Percentiles rank a stretch among this genome's conserved stretches.
phyloP scores from a whole-genome alignment of 1,284 basidiomycete species.

The Fomitopsis betulina region DNA sequence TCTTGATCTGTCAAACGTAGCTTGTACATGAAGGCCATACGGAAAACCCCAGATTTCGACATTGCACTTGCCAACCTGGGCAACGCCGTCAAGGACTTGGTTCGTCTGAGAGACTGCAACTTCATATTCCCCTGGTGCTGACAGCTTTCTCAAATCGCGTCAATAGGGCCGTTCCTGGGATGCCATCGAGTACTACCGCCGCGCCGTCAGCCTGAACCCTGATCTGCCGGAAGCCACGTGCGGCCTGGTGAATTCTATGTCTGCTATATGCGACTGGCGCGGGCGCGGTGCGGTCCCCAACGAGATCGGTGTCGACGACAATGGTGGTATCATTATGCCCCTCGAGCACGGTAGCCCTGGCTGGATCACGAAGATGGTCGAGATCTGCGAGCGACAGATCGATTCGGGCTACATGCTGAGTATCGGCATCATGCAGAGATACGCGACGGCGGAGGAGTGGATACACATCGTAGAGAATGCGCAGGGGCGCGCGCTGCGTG shows the following conservation, averaged over 20 bases:
- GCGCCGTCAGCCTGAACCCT: slow-evolving; percentile 49
- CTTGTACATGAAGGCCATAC: slow-evolving; percentile 46
- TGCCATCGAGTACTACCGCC: slow-evolving; percentile 49
- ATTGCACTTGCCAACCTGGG: slow-evolving; percentile 59
- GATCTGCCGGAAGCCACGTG: slow-evolving; percentile 55
- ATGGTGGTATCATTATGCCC: slow-evolving; percentile 15
- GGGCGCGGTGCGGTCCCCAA: slow-evolving; percentile 34
- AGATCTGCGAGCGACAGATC: slow-evolving; percentile 45
- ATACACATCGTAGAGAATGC: slow-evolving; percentile 35
- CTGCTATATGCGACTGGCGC: slow-evolving; percentile 54
- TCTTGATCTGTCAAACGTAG: slow-evolving; percentile 12
- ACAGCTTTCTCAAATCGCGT: not conserved
- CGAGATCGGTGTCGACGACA: slow-evolving; percentile 19
- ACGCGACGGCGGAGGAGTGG: slow-evolving; percentile 40
- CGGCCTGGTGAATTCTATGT: slow-evolving; percentile 48
- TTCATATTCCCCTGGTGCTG: not conserved
- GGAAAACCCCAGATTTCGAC: slow-evolving; percentile 52
- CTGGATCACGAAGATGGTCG: slow-evolving; percentile 44
- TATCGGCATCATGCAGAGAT: slow-evolving; percentile 32
- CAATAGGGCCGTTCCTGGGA: slow-evolving; percentile 45
- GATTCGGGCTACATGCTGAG: slow-evolving; percentile 36
- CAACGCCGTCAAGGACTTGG: slow-evolving; percentile 53
- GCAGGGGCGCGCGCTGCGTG: slow-evolving; percentile 22
- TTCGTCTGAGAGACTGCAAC: slow-evolving; percentile 17
- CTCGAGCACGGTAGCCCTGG: slow-evolving; percentile 23